These are phyloP conservation scores for Alternaria gansuensis DNA, from an alignment of 2,329 filamentous ascomycete species.

Conservation along the genomic window DNA sequence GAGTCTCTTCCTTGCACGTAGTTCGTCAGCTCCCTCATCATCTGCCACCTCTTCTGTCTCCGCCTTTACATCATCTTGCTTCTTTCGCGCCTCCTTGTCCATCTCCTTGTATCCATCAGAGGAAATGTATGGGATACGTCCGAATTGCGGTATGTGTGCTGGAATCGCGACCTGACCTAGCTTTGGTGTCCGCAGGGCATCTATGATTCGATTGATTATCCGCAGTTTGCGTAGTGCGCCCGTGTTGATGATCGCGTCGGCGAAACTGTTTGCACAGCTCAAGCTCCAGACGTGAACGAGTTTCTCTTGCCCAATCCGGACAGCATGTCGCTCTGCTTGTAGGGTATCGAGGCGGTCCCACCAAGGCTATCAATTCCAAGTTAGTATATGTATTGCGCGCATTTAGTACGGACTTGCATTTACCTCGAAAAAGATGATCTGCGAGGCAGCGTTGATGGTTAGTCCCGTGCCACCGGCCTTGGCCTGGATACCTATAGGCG, in stretches of 20 bases:
- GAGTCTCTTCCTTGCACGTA: no score
- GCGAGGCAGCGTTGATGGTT: background rate
- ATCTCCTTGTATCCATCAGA: background rate
- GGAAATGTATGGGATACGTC: background rate
- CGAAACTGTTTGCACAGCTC: background rate
- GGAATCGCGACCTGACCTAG: background rate
- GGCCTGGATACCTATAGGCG: background rate
- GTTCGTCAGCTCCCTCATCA: no score
- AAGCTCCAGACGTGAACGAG: background rate
- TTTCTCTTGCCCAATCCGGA: background rate
- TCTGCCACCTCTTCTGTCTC: no score
- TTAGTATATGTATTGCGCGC: background rate
- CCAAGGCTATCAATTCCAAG: background rate
- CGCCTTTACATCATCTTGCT: no score
- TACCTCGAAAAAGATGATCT: background rate
- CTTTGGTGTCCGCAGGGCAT: background rate
- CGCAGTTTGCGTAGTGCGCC: background rate
- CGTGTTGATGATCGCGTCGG: background rate
- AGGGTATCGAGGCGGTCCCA: background rate
- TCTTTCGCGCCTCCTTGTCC: background rate
- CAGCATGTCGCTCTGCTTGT: background rate
- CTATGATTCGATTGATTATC: background rate
- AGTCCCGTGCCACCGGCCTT: background rate
- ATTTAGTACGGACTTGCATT: background rate
- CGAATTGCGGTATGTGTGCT: background rate